These are phyloP conservation scores for Euphrasia confusa DNA, from an alignment of 257 asterid genomes.

Conservation along the genomic window DNA sequence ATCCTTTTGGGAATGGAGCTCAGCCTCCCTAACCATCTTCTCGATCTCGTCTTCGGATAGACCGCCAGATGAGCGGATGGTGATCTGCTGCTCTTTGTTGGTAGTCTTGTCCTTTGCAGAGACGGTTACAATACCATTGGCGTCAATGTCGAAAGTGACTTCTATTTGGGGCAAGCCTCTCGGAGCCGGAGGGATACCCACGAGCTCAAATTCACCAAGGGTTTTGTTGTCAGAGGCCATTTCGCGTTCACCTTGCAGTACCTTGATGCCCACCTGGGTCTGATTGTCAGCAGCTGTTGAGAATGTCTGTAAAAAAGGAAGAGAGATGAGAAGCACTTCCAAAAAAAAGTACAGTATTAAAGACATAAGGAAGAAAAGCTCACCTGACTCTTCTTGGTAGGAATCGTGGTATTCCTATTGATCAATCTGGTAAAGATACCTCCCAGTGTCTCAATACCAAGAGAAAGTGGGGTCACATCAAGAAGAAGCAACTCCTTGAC, in stretches of 20 bases:
- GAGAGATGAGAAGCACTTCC: not conserved
- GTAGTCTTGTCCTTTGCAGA: constrained; percentile 65
- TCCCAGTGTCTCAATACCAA: constrained; percentile 71
- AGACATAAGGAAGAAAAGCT: not conserved
- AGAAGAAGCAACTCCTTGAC: constrained; percentile 70
- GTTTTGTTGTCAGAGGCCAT: constrained; percentile 57
- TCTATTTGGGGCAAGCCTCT: constrained; percentile 67
- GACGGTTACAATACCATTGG: constrained; percentile 64
- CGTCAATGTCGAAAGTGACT: constrained; percentile 66
- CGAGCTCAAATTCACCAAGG: constrained; percentile 63
- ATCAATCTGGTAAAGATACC: constrained; percentile 71
- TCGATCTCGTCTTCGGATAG: constrained; percentile 59
- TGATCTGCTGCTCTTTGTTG: constrained; percentile 63
- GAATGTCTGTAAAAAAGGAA: constrained; percentile 37
- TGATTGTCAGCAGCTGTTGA: constrained; percentile 77
- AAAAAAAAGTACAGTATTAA: not conserved
- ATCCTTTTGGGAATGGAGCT: constrained; percentile 61
- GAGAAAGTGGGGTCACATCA: constrained; percentile 72
- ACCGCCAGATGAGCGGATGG: constrained; percentile 61
- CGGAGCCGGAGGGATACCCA: constrained; percentile 70
- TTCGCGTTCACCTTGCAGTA: constrained; percentile 68
- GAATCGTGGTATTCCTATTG: constrained; percentile 69
- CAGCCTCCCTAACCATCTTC: constrained; percentile 70
- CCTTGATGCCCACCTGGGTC: constrained; percentile 67
- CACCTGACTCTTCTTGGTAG: constrained; percentile 73